Conservation (phyloP, 2,329 filamentous ascomycete genomes). For the Rosellinia necatrix region DNA sequence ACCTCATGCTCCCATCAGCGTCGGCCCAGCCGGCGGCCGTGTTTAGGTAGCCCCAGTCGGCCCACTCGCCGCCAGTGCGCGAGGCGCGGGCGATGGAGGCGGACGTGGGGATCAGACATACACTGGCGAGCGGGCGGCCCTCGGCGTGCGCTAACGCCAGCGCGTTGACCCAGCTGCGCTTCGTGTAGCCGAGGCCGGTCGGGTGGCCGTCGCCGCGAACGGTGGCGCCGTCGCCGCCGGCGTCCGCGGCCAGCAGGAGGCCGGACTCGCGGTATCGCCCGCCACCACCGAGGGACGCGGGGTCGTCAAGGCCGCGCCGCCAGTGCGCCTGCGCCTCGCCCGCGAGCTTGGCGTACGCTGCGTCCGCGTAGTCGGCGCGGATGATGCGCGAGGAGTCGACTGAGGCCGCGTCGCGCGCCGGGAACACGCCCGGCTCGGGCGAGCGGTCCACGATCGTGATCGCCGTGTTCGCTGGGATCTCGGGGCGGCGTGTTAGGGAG, state of each 20-base stretch:
- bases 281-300: constrained; percentile 61
- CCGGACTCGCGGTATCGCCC: constrained; percentile 74
- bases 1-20: constrained; percentile 71
- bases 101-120: constrained; percentile 51
- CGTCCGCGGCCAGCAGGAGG: constrained; percentile 65
- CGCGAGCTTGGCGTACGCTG: constrained; percentile 76
- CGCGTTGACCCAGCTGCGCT: constrained; percentile 66
- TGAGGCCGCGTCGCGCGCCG: constrained; percentile 62
- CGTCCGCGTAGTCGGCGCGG: constrained; percentile 78
- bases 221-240: constrained; percentile 19
- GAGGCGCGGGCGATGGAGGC: constrained; percentile 51
- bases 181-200: constrained; percentile 62
- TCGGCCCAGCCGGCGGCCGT: constrained; percentile 79
- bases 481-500: constrained; percentile 66
- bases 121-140: constrained; percentile 43
- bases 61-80: constrained; percentile 57
- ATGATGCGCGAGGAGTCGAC: constrained; percentile 69
- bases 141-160: constrained; percentile 51
- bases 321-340: constrained; percentile 70
- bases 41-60: constrained; percentile 75
- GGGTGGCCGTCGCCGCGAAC: constrained; percentile 43
- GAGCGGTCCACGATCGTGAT: constrained; percentile 66
- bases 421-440: constrained; percentile 56
- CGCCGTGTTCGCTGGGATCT: constrained; percentile 53
- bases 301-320: constrained; percentile 61